Base-by-base conservation (phyloP, 1,139 yeast species). In the Yamadazyma triangularis region DNA sequence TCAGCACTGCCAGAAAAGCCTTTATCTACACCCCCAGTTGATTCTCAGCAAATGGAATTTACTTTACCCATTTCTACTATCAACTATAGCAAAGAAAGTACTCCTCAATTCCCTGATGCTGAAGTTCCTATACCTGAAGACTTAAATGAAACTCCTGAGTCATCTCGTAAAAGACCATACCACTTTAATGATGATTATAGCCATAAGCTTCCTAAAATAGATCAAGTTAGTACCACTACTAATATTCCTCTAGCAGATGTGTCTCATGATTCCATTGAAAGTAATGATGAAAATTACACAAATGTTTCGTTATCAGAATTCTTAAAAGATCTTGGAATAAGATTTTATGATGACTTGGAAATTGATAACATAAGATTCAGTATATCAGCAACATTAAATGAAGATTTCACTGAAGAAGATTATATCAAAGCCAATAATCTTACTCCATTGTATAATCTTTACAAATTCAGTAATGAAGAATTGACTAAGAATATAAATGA, bases 391-490 rank as follows among this genome's bases (percentile, higher is more conserved):
- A 42, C 48, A 1, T 33, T 39, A 5, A 35, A 44, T 4, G 48
- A 50, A 14, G 40, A 38, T 2, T 35, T 31, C 4, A 34, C 42
- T 1, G 42, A 45, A 14, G 33, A 36, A 8, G 73, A 67, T 25
- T 69, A 56, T 37, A 50, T 58, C 8, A 42, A 39, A 24, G 70
- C 66, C 1, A 46, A 49, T 13, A 53, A 53, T 9, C 53, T 50
- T 23, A 45, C 64, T 13, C 63, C 66, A 4, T 45, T 71, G 25
- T 44, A 74, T 12, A 77, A 74, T 34, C 61, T 70, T 35, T 67
- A 63, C 38, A 69, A 71, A 25, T 74, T 77, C 39, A 71, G 77
- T 35, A 70, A 76, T 40, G 57, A 64, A 18, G 81, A 76, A 41
- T 53, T 77, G 40, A 60, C 59, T n/a, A 68, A 62, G 26, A 72